Evolutionary conservation across 2,329 filamentous ascomycete genomes (phyloP).

Genomic region (Sarocladium brachiariae): DNA sequence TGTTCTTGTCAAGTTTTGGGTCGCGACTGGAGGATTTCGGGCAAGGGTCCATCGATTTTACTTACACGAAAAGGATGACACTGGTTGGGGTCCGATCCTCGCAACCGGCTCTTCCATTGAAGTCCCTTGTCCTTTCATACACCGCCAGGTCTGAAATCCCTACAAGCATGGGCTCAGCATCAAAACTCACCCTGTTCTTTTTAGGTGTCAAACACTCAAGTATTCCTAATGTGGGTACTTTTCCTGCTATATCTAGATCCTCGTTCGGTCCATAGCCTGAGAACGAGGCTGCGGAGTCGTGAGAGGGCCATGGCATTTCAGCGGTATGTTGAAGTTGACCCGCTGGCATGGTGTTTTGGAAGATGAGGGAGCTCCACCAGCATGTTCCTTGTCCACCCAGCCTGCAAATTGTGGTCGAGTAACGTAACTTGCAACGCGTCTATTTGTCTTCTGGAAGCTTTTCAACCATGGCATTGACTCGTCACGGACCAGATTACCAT

Average conservation of each 20-base stretch:
- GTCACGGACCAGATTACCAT: not conserved
- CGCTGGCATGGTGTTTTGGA: not conserved
- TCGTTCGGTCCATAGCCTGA: not conserved
- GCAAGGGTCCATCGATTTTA: not conserved
- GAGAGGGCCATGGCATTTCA: not conserved
- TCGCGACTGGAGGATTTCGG: not conserved
- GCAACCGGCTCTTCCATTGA: not conserved
- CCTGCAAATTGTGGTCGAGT: not conserved
- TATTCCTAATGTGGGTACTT: not conserved
- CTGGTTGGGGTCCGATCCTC: not conserved
- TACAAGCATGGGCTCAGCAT: too few species aligned
- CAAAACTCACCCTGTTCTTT: not conserved
- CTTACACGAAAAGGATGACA: not conserved
- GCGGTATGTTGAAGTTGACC: not conserved
- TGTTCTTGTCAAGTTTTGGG: not conserved
- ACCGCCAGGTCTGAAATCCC: not conserved
- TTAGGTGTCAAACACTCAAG: not conserved
- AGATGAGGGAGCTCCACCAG: not conserved
- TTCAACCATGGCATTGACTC: not conserved
- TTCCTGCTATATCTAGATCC: not conserved
- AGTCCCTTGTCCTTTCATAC: not conserved
- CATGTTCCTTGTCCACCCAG: not conserved
- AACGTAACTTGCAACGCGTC: not conserved
- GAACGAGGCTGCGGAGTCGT: constrained; percentile 1
- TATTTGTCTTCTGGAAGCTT: constrained; percentile 5